Evolutionary conservation across 129 eudicot species (phyloP).

Genomic region (Smallanthus sonchifolius): DNA sequence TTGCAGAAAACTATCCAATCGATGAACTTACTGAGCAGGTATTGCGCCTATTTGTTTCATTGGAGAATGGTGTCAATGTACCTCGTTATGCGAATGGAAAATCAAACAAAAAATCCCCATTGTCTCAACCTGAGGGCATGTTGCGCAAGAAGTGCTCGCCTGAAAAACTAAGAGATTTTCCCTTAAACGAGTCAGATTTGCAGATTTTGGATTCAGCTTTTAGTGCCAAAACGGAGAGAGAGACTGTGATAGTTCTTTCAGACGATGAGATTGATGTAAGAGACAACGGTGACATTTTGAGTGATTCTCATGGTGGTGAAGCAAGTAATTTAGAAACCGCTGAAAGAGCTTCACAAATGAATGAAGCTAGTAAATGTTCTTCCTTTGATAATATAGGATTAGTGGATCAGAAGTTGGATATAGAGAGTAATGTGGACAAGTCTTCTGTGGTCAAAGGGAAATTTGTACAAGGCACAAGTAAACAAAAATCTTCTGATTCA

Average conservation of each 20-base stretch:
- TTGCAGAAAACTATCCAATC: conserved; percentile 56
- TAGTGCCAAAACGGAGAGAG: conserved; percentile 27
- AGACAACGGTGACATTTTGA: conserved; percentile 10
- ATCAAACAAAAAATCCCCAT: conserved; percentile 20
- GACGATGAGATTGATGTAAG: conserved; percentile 71
- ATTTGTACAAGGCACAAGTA: conserved; percentile 27
- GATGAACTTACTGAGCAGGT: conserved; percentile 62
- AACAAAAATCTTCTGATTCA: conserved; percentile 19
- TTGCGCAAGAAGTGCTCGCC: conserved; percentile 16
- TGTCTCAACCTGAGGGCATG: conserved; percentile 21
- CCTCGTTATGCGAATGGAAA: conserved; percentile 24
- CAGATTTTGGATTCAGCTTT: conserved; percentile 31
- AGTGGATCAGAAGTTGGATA: conserved; percentile 28
- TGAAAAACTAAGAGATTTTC: conserved; percentile 19
- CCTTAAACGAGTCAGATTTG: conserved; percentile 32
- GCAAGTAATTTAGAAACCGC: conserved; percentile 9
- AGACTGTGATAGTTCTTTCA: conserved; percentile 51
- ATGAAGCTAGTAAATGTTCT: background rate
- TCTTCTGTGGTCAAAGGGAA: conserved; percentile 31
- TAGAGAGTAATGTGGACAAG: conserved; percentile 21
- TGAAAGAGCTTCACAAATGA: conserved; percentile 24
- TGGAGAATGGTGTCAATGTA: conserved; percentile 30
- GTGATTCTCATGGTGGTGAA: conserved; percentile 31
- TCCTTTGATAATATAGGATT: conserved; percentile 14
- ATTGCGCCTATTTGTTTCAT: conserved; percentile 55